Base-by-base conservation (phyloP, 2,329 filamentous ascomycete genomes). In the Leptosphaerulina australis region DNA sequence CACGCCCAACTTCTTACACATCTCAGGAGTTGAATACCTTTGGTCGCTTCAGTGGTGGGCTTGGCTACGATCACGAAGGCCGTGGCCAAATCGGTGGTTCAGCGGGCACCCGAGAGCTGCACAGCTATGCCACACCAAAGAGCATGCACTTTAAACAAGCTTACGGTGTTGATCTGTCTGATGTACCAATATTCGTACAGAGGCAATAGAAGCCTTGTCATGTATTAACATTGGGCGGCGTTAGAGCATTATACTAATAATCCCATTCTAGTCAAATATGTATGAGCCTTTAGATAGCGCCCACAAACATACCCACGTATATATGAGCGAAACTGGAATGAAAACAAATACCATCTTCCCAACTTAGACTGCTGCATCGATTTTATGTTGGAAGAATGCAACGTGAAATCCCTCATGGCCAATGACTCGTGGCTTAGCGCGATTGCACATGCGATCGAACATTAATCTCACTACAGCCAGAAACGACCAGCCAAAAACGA, bases 11-110 rank as follows among this genome's bases (percentile, higher is more conserved):
- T 38, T 47, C 50, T 12, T 48, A 47, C 33, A 44, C 38, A 12
- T 18, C 29, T 10, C 44, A 45, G 12, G 50, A 53, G 30, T 20
- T 48, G 17, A 49, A 36, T 11, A 35, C 46, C 2, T 60, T 56
- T 45, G 72, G 66, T 39, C 70, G 72, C 3, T 74, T 71, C 55
- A 64, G 66, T 41, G 72, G 73, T 36, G 72, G 73, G 8, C 56
- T 71, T 28, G 59, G 59, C 7, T 71, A 69, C 47, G 66, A 67
- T 20, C 74, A 74, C 53, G 69, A 72, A 44, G 60, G 61, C 3
- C 64, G 55, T 36, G 67, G 62, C 17, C 60, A 59, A 15, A 55
- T 74, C 11, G 64, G 70, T 47, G 72, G 71, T 45, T 72, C 69
- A 58, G 69, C 67, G 28, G 71, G 72, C 8, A 72, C 68, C 10